Percentiles rank a stretch among this genome's conserved stretches.
Evolutionary conservation across 192 early-diverging fungal genomes (phyloP).

Genomic region (Mortierella claussenii): DNA sequence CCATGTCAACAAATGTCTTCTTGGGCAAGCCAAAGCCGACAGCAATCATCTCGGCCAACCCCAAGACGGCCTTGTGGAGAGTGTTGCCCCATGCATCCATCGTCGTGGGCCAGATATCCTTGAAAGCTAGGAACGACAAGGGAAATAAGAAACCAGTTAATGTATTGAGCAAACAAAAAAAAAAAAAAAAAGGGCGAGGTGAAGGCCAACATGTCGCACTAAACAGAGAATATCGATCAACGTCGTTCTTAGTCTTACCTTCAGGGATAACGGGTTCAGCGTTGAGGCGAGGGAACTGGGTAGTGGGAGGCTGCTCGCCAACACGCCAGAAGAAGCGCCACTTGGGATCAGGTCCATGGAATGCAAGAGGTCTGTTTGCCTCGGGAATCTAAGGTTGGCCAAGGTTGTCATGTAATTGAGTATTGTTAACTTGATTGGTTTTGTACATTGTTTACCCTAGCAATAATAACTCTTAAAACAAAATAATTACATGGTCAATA

Average conservation of each 20-base stretch:
- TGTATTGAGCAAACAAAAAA: background rate
- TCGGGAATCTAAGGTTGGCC: slow-evolving; percentile 64
- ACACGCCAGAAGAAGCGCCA: slow-evolving; percentile 82
- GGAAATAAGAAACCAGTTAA: background rate
- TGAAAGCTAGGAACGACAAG: slow-evolving; percentile 58
- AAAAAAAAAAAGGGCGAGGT: background rate
- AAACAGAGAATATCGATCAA: too few relatives aligned
- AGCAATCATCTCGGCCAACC: slow-evolving; percentile 70
- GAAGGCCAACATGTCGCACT: too few relatives aligned
- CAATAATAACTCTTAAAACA: background rate
- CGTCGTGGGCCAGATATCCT: slow-evolving; percentile 63
- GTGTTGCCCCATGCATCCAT: slow-evolving; percentile 76
- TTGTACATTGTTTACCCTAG: background rate
- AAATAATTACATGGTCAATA: slow-evolving; percentile 53
- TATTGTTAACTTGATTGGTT: too few relatives aligned
- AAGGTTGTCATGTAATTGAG: too few relatives aligned
- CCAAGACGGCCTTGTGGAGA: slow-evolving; percentile 63
- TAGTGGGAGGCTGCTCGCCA: slow-evolving; percentile 62
- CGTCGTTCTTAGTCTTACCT: slow-evolving; percentile 36
- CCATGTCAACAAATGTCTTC: slow-evolving; percentile 65
- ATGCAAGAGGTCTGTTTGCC: slow-evolving; percentile 65
- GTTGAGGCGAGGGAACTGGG: slow-evolving; percentile 70
- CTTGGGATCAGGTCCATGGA: slow-evolving; percentile 71
- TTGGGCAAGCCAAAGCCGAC: slow-evolving; percentile 69
- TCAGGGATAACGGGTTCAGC: slow-evolving; percentile 71